A percentile compares a stretch with the other conserved stretches of the same genome.
Conservation (phyloP, 2,329 filamentous ascomycete species). For the Aspergillus sergii region DNA sequence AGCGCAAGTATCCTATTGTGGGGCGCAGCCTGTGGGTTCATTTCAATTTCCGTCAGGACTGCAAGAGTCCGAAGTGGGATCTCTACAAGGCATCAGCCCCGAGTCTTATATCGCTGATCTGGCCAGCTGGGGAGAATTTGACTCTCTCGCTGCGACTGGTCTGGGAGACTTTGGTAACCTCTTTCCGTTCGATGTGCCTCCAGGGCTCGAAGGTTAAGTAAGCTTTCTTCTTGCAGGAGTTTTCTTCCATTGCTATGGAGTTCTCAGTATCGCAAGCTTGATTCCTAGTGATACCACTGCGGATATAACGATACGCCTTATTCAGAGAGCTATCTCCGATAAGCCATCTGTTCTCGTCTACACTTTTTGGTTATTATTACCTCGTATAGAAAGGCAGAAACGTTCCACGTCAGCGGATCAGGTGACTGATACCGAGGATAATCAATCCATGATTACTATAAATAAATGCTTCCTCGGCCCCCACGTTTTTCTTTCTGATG, state of each 20-base stretch:
- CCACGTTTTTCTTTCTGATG: background rate
- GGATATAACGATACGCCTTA: no score
- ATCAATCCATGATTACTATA: background rate
- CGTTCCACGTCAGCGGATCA: background rate
- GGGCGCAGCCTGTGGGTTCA: background rate
- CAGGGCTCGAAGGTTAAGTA: background rate
- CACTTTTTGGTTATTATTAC: no score
- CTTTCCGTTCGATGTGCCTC: conserved; percentile 3
- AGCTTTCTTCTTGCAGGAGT: background rate
- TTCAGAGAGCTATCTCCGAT: no score
- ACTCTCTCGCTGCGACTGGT: conserved; percentile 29
- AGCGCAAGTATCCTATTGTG: background rate
- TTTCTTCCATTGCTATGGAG: background rate
- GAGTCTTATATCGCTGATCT: conserved; percentile 21
- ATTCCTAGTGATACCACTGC: no score
- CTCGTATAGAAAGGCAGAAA: background rate
- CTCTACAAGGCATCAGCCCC: conserved; percentile 19
- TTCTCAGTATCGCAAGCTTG: no score
- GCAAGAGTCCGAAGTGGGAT: conserved; percentile 12
- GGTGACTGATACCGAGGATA: background rate
- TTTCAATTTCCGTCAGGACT: background rate
- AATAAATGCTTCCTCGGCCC: background rate
- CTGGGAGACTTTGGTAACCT: conserved; percentile 21
- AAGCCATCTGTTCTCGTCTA: no score
- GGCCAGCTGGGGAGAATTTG: conserved; percentile 31